These are phyloP conservation scores for Populus hybrid DNA, from an alignment of 441 rosid species.

Conservation along the genomic window DNA sequence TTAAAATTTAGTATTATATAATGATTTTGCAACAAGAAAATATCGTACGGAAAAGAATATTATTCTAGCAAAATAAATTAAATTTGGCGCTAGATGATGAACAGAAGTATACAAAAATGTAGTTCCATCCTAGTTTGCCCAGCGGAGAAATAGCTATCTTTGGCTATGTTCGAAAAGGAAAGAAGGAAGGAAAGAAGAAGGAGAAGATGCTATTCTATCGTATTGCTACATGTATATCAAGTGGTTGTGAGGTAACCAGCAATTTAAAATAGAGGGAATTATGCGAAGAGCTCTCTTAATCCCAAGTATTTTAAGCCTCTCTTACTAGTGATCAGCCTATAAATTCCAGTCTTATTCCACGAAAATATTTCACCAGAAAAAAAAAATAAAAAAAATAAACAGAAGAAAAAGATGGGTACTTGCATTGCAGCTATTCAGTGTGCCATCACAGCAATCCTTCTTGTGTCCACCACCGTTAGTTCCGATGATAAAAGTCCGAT, in stretches of 20 bases:
- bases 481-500: constrained; percentile 17
- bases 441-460: not conserved
- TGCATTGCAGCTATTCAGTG: not conserved
- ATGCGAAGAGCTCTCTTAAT: not conserved
- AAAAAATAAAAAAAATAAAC: not conserved
- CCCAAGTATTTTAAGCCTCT: not conserved
- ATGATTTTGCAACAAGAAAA: too few relatives aligned
- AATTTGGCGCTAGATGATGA: not conserved
- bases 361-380: not conserved
- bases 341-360: not conserved
- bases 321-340: not conserved
- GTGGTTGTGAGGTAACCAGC: not conserved
- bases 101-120: not conserved
- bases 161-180: too few relatives aligned
- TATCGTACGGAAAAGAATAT: too few relatives aligned
- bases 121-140: too few relatives aligned
- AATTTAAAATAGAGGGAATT: not conserved
- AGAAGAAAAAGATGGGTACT: not conserved
- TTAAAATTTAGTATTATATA: too few relatives aligned
- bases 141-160: too few relatives aligned
- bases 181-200: not conserved
- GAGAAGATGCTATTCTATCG: not conserved
- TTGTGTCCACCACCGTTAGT: constrained; percentile 4
- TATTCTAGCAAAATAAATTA: not conserved
- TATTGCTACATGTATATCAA: not conserved